Conservation (phyloP, 2,329 filamentous ascomycete species). For the Elsinoe australis region DNA sequence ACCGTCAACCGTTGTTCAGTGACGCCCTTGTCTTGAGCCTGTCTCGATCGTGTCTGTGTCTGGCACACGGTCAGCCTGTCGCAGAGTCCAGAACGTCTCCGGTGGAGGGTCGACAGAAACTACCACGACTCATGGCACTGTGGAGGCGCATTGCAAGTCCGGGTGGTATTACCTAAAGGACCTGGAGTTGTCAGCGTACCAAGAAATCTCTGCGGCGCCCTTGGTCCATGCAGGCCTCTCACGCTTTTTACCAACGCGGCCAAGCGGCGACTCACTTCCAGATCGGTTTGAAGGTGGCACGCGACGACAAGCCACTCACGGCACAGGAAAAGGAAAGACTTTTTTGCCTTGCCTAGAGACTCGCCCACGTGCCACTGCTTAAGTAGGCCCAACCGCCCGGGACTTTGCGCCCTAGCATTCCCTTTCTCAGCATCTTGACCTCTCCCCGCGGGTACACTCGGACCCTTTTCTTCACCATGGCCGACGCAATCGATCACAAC, state of each 20-base stretch:
- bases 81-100: too few species aligned
- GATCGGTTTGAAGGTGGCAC: constrained; percentile 15
- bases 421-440: background rate
- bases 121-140: too few species aligned
- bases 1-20: too few species aligned
- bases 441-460: too few species aligned
- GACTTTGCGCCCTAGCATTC: background rate
- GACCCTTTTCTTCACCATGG: background rate
- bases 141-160: too few species aligned
- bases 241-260: too few species aligned
- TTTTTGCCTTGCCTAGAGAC: background rate
- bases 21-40: too few species aligned
- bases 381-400: constrained; percentile 11
- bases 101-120: too few species aligned
- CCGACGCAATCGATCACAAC: constrained; percentile 14
- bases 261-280: constrained; percentile 8
- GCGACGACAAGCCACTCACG: constrained; percentile 12
- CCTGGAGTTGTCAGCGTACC: too few species aligned
- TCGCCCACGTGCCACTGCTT: constrained; percentile 3
- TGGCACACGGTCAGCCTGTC: too few species aligned
- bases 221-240: too few species aligned
- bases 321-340: background rate
- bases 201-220: background rate
- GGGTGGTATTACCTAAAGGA: background rate
- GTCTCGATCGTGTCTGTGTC: too few species aligned